Conservation (phyloP, 2,329 filamentous ascomycete genomes). For the Chrysoporthe puriensis region DNA sequence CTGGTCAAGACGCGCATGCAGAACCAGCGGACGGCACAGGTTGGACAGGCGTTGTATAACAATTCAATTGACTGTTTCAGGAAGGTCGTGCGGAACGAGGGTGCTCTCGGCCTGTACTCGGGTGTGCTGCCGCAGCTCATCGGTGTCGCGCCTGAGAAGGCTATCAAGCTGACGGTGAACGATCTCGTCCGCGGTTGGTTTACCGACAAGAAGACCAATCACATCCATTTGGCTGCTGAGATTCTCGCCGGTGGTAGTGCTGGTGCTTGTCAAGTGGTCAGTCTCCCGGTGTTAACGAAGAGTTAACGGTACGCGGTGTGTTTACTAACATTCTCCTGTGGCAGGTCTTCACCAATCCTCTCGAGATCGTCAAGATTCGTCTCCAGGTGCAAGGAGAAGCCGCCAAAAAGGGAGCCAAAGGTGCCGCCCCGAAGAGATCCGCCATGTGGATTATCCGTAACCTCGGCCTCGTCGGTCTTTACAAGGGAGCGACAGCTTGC, state of each 20-base stretch:
- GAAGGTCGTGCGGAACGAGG: slow-evolving; percentile 93
- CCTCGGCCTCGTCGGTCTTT: slow-evolving; percentile 88
- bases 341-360: slow-evolving; percentile 93
- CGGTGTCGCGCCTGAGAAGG: slow-evolving; percentile 98
- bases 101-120: slow-evolving; percentile 86
- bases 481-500: slow-evolving; percentile 95
- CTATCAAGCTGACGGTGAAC: slow-evolving; percentile 98
- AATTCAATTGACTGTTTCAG: slow-evolving; percentile 95
- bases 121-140: slow-evolving; percentile 94
- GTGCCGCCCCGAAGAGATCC: slow-evolving; percentile 74
- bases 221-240: slow-evolving; percentile 73
- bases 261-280: slow-evolving; percentile 93
- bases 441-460: slow-evolving; percentile 98
- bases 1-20: slow-evolving; percentile 98
- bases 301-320: neutral
- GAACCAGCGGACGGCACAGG: slow-evolving; percentile 84
- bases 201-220: slow-evolving; percentile 72
- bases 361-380: slow-evolving; percentile 99
- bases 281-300: slow-evolving; percentile 43
- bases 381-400: slow-evolving; percentile 97
- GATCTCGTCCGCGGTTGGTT: slow-evolving; percentile 82
- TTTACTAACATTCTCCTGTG: slow-evolving; percentile 20
- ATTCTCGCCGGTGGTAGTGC: slow-evolving; percentile 86
- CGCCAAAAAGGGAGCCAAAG: slow-evolving; percentile 74
- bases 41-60: slow-evolving; percentile 90